Base-by-base conservation (phyloP, 2,329 filamentous ascomycete genomes). In the Pyrenophora teres region DNA sequence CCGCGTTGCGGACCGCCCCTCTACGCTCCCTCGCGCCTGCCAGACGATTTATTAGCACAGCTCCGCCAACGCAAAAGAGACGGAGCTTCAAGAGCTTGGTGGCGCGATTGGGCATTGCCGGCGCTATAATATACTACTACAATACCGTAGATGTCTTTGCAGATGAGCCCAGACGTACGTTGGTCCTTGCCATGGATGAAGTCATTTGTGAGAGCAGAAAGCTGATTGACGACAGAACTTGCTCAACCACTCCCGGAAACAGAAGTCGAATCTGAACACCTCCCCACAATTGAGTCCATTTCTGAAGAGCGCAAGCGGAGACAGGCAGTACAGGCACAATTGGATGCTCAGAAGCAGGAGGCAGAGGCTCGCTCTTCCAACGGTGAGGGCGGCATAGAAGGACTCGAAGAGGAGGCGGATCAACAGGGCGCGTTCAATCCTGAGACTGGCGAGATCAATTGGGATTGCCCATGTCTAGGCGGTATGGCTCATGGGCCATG, bases 371-470 rank as follows among this genome's bases (percentile, higher is more conserved):
- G 27, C 27, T 30, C 27, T 13, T 30, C 27, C 45, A 47, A 48
- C 6, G 49, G 50, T 8, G 57, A 62, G 23, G 74, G 71, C 41
- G 70, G 76, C 6, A 76, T 83, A 30, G 79, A 80, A 60, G 83
- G 78, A 15, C 77, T 94, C 12, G 88, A 96, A 74, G 85, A 90
- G 54, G 92, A 97, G 74, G 92, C 91, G 5, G 83, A 79, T 56
- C 87, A 93, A 71, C 87, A 97, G 76, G 94, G 91, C 49, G 94
- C 94, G 1, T 99, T 97, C 80, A 96, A 99, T 76, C 92, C 92
- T 2, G 94, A 97, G 79, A 99, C 94, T 8, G 94, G 94, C 64
- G 94, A 99, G 82, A 99, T 99, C 78, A 99, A 99, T 81, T 99
- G 94, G 94, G 94, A 97, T 74, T 99, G 94, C 76, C 94, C 94